These are phyloP conservation scores for Eleusine indica DNA, from an alignment of 176 grass and related monocot genomes.

Conservation along the genomic window DNA sequence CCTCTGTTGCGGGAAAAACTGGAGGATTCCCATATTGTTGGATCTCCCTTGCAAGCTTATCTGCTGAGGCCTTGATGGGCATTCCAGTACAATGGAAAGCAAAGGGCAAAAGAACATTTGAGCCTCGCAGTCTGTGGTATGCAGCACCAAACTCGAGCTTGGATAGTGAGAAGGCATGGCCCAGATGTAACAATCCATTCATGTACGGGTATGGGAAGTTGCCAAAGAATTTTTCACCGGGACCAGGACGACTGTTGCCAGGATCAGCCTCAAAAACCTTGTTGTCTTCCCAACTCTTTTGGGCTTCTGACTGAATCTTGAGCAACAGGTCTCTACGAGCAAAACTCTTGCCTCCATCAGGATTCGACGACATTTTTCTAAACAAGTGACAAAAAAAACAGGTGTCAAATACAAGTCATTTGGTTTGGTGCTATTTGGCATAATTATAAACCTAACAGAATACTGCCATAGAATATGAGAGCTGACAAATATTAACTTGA, in stretches of 20 bases:
- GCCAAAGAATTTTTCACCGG: conserved; percentile 75
- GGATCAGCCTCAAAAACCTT: conserved; percentile 68
- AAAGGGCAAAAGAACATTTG: conserved; percentile 72
- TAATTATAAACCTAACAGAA: not conserved
- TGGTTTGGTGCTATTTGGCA: not conserved
- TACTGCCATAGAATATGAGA: not conserved
- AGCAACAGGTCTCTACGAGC: conserved; percentile 61
- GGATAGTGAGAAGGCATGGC: conserved; percentile 73
- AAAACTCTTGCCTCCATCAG: conserved; percentile 51
- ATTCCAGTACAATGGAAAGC: conserved; percentile 84
- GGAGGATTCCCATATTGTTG: conserved; percentile 68
- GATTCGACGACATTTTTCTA: conserved; percentile 62
- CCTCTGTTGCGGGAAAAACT: conserved; percentile 52
- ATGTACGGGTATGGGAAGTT: conserved; percentile 88
- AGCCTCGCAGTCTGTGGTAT: conserved; percentile 64
- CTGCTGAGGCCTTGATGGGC: conserved; percentile 82
- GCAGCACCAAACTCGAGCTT: conserved; percentile 81
- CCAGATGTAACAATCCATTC: conserved; percentile 77
- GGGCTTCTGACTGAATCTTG: conserved; percentile 44
- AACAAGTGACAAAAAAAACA: not conserved
- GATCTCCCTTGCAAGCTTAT: conserved; percentile 69
- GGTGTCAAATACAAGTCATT: conserved; percentile 13
- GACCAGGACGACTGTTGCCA: conserved; percentile 33
- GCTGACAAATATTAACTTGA: too few species aligned
- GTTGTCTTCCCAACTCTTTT: conserved; percentile 61